phyloP scores from a whole-genome alignment of 2,329 filamentous ascomycete species.

The Pseudogymnoascus pannorum region DNA sequence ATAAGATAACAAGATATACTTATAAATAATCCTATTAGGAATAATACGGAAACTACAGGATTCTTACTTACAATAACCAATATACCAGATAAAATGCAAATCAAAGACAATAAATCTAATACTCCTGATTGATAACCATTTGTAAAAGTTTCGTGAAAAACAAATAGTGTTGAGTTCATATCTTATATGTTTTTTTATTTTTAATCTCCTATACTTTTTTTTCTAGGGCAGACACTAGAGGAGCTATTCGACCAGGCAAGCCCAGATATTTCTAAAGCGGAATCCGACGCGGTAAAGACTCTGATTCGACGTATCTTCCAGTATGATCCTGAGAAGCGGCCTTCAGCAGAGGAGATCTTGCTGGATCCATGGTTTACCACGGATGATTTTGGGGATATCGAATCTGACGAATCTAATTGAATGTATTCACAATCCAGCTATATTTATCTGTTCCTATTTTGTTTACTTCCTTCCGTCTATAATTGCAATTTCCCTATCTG shows the following conservation, averaged over 20 bases:
- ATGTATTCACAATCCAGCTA: neutral
- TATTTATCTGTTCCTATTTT: neutral
- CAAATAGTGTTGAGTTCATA: no score
- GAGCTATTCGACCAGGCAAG: neutral
- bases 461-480: neutral
- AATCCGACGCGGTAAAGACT: neutral
- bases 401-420: neutral
- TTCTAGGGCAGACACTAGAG: neutral
- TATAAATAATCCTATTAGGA: no score
- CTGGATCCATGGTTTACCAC: neutral
- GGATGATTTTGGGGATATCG: no score
- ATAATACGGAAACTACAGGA: no score
- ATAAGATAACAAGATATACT: no score
- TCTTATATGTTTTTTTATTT: no score
- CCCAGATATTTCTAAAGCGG: neutral
- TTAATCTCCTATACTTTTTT: no score
- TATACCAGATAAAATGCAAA: no score
- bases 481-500: neutral
- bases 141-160: no score
- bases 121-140: no score
- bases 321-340: neutral
- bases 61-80: no score
- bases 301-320: neutral
- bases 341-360: neutral
- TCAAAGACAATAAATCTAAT: no score